Conservation (phyloP, 257 asterid species). For the Solanum tarapatanum region DNA sequence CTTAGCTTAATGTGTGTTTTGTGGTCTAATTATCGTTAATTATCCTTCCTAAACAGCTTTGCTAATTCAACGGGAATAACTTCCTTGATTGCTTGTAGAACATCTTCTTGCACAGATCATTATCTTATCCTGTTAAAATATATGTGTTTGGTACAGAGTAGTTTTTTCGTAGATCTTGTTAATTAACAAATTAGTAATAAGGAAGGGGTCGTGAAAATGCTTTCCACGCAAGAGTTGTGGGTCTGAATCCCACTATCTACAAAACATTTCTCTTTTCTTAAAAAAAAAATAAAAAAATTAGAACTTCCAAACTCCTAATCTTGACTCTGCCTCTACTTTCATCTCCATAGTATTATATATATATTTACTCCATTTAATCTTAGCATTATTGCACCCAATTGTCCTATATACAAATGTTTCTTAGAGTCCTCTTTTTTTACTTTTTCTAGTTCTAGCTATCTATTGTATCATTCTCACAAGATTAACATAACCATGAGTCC, state of each 20-base stretch:
- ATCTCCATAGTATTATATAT: too few species aligned
- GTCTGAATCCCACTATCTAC: background rate
- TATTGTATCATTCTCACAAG: background rate
- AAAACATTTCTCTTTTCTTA: too few species aligned
- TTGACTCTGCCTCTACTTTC: too few species aligned
- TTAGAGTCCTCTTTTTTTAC: background rate
- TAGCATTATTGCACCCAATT: background rate
- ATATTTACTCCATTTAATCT: background rate
- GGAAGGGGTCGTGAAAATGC: too few species aligned
- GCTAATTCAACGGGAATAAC: background rate
- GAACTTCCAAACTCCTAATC: background rate
- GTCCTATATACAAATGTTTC: background rate
- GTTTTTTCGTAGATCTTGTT: accelerated
- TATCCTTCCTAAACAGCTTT: background rate
- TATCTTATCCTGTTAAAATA: background rate
- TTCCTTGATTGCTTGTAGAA: background rate
- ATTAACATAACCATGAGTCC: background rate
- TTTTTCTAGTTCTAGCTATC: background rate
- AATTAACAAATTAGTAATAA: too few species aligned
- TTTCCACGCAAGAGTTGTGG: too few species aligned
- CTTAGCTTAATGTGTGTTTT: background rate
- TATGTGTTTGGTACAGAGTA: background rate
- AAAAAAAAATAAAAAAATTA: too few species aligned
- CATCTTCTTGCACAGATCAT: background rate
- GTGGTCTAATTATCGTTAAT: background rate